phyloP scores from a whole-genome alignment of 2,329 filamentous ascomycete genomes.

The Coniochaeta sp. region DNA sequence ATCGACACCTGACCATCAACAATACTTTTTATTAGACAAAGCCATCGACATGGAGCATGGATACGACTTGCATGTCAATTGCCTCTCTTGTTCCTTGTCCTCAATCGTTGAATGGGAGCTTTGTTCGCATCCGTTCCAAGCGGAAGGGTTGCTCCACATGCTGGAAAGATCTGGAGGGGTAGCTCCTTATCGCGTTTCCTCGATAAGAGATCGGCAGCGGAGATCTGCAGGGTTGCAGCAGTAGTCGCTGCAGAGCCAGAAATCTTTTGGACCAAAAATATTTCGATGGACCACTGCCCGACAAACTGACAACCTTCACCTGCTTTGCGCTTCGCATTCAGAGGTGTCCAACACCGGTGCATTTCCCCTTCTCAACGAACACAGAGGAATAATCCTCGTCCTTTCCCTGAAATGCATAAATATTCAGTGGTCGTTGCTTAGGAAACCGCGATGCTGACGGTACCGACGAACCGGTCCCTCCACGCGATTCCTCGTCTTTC shows the following conservation, averaged over 20 bases:
- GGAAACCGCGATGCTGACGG: conserved; percentile 2
- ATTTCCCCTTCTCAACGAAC: neutral
- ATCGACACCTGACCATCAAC: neutral
- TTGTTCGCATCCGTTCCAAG: neutral
- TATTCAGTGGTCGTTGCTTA: conserved; percentile 1
- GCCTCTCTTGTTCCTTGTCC: neutral
- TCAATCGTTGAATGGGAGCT: neutral
- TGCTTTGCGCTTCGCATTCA: neutral
- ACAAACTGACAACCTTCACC: neutral
- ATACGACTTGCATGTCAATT: neutral
- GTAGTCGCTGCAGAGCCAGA: neutral
- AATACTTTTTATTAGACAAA: neutral
- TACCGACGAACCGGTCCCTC: neutral
- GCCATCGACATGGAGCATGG: neutral
- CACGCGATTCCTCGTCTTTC: neutral
- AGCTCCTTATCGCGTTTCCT: neutral
- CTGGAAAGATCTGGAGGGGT: neutral
- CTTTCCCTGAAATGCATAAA: neutral
- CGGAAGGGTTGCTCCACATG: neutral
- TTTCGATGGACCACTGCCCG: neutral
- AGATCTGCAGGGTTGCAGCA: neutral
- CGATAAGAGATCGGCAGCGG: neutral
- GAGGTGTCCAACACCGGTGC: neutral
- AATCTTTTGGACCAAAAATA: neutral
- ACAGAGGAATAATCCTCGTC: neutral